Conservation (phyloP, 257 asterid genomes). For the Nyctanthes arbortristis region DNA sequence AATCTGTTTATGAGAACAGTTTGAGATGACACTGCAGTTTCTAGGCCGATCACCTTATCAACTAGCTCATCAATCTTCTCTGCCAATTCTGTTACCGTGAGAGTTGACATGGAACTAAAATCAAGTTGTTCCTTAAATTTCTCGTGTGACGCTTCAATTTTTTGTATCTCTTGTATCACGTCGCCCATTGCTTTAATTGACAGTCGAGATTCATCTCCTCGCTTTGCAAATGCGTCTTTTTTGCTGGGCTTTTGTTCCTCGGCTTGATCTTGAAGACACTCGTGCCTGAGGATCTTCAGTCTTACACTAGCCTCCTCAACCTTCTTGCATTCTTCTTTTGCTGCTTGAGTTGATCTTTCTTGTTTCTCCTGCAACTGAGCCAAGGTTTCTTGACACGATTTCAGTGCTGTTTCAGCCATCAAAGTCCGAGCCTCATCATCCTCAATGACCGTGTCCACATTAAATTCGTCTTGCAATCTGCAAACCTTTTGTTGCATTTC, state of each 20-base stretch:
- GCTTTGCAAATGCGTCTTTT: background rate
- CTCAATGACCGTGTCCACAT: constrained; percentile 53
- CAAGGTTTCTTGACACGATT: constrained; percentile 75
- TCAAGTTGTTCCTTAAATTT: constrained; percentile 32
- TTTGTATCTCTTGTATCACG: constrained; percentile 25
- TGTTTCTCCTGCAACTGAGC: constrained; percentile 66
- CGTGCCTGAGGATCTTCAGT: constrained; percentile 41
- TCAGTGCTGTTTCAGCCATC: constrained; percentile 86
- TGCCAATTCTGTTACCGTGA: constrained; percentile 72
- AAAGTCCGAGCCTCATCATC: constrained; percentile 73
- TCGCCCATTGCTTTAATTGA: constrained; percentile 26
- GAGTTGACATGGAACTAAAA: constrained; percentile 28
- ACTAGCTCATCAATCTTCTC: constrained; percentile 86
- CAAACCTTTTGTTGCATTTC: constrained; percentile 77
- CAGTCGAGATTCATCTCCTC: constrained; percentile 14
- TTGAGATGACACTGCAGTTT: constrained; percentile 76
- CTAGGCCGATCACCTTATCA: constrained; percentile 67
- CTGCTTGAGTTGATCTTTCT: constrained; percentile 43
- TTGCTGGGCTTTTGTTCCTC: constrained; percentile 23
- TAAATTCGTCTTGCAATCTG: constrained; percentile 66
- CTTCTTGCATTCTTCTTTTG: constrained; percentile 53
- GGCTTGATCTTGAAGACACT: constrained; percentile 27
- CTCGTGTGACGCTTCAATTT: constrained; percentile 22
- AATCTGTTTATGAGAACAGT: constrained; percentile 65
- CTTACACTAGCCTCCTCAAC: constrained; percentile 54